These are phyloP conservation scores for Sporobolomyces phaffii DNA, from an alignment of 768 basidiomycete genomes.

Conservation along the genomic window DNA sequence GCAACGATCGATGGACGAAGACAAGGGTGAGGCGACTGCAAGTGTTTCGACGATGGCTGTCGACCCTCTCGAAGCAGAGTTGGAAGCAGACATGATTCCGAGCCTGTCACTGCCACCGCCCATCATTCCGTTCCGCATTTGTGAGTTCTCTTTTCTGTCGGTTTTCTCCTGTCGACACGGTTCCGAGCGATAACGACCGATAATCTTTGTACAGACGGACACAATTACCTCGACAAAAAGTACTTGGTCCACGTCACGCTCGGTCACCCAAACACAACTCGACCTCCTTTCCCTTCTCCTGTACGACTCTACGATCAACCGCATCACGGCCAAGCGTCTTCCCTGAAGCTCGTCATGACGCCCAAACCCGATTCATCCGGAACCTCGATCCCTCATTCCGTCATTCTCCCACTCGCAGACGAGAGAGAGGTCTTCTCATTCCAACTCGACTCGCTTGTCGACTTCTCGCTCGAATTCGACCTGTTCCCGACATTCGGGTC, in stretches of 20 bases:
- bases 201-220: conserved; percentile 55
- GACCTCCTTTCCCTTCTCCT: conserved; percentile 45
- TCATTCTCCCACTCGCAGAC: conserved; percentile 74
- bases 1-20: not conserved
- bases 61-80: conserved; percentile 53
- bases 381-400: conserved; percentile 73
- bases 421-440: conserved; percentile 70
- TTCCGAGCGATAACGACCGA: not conserved
- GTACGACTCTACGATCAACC: conserved; percentile 52
- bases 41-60: conserved; percentile 42
- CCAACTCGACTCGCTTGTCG: conserved; percentile 68
- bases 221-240: conserved; percentile 84
- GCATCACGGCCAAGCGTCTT: conserved; percentile 48
- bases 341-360: conserved; percentile 92
- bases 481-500: conserved; percentile 96
- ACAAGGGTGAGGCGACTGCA: conserved; percentile 13
- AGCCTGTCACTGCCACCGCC: conserved; percentile 92
- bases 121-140: conserved; percentile 94
- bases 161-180: not conserved
- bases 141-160: not conserved
- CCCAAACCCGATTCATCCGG: conserved; percentile 67
- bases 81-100: conserved; percentile 82
- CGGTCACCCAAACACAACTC: conserved; percentile 56
- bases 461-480: conserved; percentile 80
- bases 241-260: conserved; percentile 80